phyloP scores from a whole-genome alignment of 345 rosid genomes.

The Conringia planisiliqua region DNA sequence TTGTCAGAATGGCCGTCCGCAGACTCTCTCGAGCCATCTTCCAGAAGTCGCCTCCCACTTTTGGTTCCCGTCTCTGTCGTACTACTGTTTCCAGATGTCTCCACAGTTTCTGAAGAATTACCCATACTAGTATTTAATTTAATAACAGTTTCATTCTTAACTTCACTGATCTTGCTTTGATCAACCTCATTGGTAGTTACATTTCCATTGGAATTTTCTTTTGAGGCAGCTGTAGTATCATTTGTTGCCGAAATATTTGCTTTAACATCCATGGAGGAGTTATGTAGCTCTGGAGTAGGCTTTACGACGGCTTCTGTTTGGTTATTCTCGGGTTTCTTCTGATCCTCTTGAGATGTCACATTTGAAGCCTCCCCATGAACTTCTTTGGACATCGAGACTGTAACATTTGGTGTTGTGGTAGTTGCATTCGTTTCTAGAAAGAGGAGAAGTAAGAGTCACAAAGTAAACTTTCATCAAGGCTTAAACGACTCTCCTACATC shows the following conservation, averaged over 20 bases:
- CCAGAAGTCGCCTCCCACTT: constrained; percentile 74
- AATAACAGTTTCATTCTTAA: constrained; percentile 37
- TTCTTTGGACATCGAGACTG: constrained; percentile 35
- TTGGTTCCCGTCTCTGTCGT: constrained; percentile 41
- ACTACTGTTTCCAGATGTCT: constrained; percentile 37
- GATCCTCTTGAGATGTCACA: constrained; percentile 40
- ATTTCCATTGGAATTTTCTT: constrained; percentile 17
- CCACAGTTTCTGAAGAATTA: constrained; percentile 41
- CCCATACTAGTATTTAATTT: constrained; percentile 36
- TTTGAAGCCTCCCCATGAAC: constrained; percentile 29
- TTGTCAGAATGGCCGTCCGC: constrained; percentile 49
- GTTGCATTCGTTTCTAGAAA: constrained; percentile 51
- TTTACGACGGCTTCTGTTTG: constrained; percentile 37
- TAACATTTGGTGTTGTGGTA: constrained; percentile 42
- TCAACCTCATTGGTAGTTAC: constrained; percentile 30
- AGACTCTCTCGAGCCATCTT: constrained; percentile 52
- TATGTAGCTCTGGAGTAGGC: constrained; percentile 37
- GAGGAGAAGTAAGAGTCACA: constrained; percentile 26
- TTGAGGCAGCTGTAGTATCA: constrained; percentile 19
- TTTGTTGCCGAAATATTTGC: constrained; percentile 30
- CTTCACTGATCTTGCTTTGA: constrained; percentile 27
- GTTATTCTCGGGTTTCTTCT: constrained; percentile 38
- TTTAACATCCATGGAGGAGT: constrained; percentile 35
- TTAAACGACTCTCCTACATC: constrained; percentile 13
- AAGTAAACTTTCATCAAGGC: constrained; percentile 19